Conservation (phyloP, 208 protist species). For the Giardia muris region DNA sequence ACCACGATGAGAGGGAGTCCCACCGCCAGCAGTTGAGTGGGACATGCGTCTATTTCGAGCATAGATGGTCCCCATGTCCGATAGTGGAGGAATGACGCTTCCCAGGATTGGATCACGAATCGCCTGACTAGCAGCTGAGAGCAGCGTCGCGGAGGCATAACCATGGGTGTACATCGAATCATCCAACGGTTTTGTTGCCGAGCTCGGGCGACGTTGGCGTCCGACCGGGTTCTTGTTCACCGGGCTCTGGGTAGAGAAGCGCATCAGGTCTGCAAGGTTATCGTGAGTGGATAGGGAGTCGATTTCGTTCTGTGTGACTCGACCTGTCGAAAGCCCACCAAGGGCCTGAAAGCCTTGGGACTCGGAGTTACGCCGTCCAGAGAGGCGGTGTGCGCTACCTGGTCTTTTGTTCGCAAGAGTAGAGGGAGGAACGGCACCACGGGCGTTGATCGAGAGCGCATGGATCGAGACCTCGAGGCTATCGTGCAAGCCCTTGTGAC, state of each 20-base stretch:
- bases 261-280: neutral
- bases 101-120: neutral
- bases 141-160: neutral
- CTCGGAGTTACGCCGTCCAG: too few species aligned
- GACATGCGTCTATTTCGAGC: too few species aligned
- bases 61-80: neutral
- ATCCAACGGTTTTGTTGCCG: neutral
- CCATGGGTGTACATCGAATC: neutral
- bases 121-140: neutral
- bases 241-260: neutral
- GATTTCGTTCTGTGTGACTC: neutral
- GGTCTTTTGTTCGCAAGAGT: too few species aligned
- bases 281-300: neutral
- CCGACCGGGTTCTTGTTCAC: neutral
- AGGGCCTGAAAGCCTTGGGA: neutral
- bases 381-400: neutral
- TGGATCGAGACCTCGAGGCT: too few species aligned
- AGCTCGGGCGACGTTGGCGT: neutral
- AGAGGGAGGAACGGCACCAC: too few species aligned
- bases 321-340: neutral
- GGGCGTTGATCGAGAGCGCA: too few species aligned
- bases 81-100: neutral
- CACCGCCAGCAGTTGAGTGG: too few species aligned
- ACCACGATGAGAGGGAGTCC: too few species aligned
- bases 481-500: neutral